Base-by-base conservation (phyloP, 345 rosid genomes). In the Capsella bursapastoris region DNA sequence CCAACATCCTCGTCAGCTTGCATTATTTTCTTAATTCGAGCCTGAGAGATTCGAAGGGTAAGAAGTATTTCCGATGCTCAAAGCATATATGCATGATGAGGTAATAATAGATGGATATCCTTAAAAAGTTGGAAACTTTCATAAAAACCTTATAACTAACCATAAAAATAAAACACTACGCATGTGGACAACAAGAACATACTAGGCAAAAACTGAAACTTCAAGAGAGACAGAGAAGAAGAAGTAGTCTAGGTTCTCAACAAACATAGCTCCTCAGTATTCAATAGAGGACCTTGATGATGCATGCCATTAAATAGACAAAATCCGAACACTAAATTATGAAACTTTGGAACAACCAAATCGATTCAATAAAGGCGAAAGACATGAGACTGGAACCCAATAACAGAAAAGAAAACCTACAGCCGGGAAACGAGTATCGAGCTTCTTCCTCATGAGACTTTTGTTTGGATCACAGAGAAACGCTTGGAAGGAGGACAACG, bases 1-100 rank as follows among this genome's bases (percentile, higher is more conserved):
- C 98, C 98, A 53, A 94, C 96, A 82, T 94, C 99, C 79, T 94
- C 99, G 71, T 94, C 99, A 56, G 97, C 96, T 89, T 94, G 98
- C 98, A 94, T 94, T 68, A 94, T 94, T 76, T 94, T 94, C 56
- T 94, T 94, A 27, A 94, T 91, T 11, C 97, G 89, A 52, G 97
- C 96, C 98, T 94, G 91, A 64, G 25, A 72, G 74, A 43, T 38
- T 52, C 40, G n/a, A 49, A 34, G 14, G 64, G 61, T 57, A 57
- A 55, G 38, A 57, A 55, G 38, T 57, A 57, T 29, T 4, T 34
- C 7, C 37, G 37, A 25, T 31, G 1, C 58, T 12, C 35, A 28
- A 28, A 34, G 57, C n/a, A 8, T 9, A 11, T 10, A 22, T 22
- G 45, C 32, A 25, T 51, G 31, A 52, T 51, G 56, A 52, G 34